A percentile compares a stretch with the other conserved stretches of the same genome.
Evolutionary conservation across 257 asterid species (phyloP).

Genomic region (Mentha longifolia): DNA sequence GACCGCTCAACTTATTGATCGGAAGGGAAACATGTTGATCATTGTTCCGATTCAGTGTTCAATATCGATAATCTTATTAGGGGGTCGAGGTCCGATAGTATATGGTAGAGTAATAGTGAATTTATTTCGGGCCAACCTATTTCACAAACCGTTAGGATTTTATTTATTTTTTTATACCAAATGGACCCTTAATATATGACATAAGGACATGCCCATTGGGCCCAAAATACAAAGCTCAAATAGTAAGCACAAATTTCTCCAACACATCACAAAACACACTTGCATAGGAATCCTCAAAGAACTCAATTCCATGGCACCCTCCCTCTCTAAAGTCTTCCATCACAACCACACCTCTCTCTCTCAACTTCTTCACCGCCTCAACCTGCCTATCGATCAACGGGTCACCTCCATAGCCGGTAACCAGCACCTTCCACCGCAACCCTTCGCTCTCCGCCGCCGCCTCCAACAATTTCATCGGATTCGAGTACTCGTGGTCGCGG

Average conservation of each 20-base stretch:
- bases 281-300: slow-evolving; percentile 33
- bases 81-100: too few species aligned
- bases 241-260: slow-evolving; percentile 31
- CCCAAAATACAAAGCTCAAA: background rate
- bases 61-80: too few species aligned
- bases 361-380: slow-evolving; percentile 34
- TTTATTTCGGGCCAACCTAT: too few species aligned
- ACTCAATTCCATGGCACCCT: slow-evolving; percentile 55
- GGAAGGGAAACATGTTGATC: too few species aligned
- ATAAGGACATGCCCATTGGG: too few species aligned
- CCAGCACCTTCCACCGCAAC: slow-evolving; percentile 38
- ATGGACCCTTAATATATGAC: too few species aligned
- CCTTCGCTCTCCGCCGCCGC: slow-evolving; percentile 6
- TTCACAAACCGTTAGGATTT: too few species aligned
- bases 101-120: too few species aligned
- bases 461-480: slow-evolving; percentile 35
- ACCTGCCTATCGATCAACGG: slow-evolving; percentile 42
- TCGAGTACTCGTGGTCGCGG: slow-evolving; percentile 22
- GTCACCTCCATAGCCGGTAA: slow-evolving; percentile 48
- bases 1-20: too few species aligned
- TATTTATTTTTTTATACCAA: too few species aligned
- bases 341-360: slow-evolving; percentile 38
- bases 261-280: slow-evolving; percentile 15
- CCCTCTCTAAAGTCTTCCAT: slow-evolving; percentile 40
- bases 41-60: too few species aligned